phyloP scores from a whole-genome alignment of 768 basidiomycete genomes.

The Gymnopilus junonius region DNA sequence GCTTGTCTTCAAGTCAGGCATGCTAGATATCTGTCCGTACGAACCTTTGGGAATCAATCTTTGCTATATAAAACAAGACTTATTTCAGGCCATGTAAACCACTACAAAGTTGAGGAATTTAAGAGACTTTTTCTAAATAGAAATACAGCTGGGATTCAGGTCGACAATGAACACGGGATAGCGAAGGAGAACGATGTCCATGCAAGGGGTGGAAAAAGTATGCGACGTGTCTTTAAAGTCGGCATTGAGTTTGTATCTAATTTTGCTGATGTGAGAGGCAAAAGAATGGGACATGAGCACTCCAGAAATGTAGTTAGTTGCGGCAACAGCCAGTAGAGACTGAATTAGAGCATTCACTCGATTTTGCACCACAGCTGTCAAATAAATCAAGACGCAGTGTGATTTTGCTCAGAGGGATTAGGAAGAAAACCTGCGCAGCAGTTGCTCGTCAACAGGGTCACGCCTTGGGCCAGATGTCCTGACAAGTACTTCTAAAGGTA shows the following conservation, averaged over 20 bases:
- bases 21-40: no score
- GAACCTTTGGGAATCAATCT: no score
- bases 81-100: neutral
- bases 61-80: no score
- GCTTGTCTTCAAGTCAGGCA: no score
- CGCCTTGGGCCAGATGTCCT: conserved; percentile 56
- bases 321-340: neutral
- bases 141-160: conserved; percentile 21
- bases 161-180: conserved; percentile 4
- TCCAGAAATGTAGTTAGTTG: conserved; percentile 4
- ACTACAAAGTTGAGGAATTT: neutral
- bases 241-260: conserved; percentile 17
- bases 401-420: conserved; percentile 13
- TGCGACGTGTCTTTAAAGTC: conserved; percentile 14
- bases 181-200: conserved; percentile 14
- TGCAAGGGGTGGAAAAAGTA: conserved; percentile 17
- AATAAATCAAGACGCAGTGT: neutral
- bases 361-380: conserved; percentile 7
- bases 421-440: conserved; percentile 59
- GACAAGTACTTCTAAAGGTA: conserved; percentile 68
- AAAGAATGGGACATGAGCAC: neutral
- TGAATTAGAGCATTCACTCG: neutral
- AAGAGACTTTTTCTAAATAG: conserved; percentile 19
- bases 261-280: neutral
- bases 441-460: conserved; percentile 67